Evolutionary conservation across 768 basidiomycete species (phyloP).

Genomic region (Boletales sp.): DNA sequence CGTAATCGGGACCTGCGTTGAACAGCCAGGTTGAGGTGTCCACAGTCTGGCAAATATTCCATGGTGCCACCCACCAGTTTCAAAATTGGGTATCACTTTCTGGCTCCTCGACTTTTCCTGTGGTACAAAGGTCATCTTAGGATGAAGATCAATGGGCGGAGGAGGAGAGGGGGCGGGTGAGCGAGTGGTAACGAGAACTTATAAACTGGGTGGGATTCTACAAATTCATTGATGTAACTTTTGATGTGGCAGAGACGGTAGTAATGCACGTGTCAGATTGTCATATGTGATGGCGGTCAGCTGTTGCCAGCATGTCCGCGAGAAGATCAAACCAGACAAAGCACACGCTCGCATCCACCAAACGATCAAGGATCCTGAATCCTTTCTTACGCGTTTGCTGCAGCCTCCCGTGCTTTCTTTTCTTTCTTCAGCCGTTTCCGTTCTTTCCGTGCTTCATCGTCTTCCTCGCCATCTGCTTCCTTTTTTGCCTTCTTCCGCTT

Average conservation of each 20-base stretch:
- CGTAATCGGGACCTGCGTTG: conserved; percentile 63
- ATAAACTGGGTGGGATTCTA: not conserved
- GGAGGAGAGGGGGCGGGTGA: not conserved
- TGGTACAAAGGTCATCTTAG: conserved; percentile 6
- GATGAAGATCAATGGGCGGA: not conserved
- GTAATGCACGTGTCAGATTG: conserved; percentile 1
- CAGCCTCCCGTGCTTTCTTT: conserved; percentile 52
- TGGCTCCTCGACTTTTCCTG: conserved; percentile 38
- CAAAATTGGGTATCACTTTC: conserved; percentile 71
- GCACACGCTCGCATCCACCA: not conserved
- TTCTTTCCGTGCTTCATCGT: conserved; percentile 60
- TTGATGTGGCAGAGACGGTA: conserved; percentile 8
- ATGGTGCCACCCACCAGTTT: conserved; percentile 47
- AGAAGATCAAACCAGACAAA: conserved; percentile 12
- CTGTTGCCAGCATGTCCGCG: not conserved
- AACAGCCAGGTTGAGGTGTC: conserved; percentile 3
- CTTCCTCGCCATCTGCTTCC: conserved; percentile 38
- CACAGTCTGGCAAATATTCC: no score
- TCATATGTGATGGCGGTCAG: conserved; percentile 2
- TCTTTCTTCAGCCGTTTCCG: conserved; percentile 67
- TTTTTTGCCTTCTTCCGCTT: conserved; percentile 64
- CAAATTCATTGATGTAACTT: conserved; percentile 7
- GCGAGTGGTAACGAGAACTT: not conserved
- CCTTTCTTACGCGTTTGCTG: conserved; percentile 20
- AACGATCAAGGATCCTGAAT: not conserved